phyloP scores from a whole-genome alignment of 2,329 filamentous ascomycete species.

The Sclerotinia spermophila region DNA sequence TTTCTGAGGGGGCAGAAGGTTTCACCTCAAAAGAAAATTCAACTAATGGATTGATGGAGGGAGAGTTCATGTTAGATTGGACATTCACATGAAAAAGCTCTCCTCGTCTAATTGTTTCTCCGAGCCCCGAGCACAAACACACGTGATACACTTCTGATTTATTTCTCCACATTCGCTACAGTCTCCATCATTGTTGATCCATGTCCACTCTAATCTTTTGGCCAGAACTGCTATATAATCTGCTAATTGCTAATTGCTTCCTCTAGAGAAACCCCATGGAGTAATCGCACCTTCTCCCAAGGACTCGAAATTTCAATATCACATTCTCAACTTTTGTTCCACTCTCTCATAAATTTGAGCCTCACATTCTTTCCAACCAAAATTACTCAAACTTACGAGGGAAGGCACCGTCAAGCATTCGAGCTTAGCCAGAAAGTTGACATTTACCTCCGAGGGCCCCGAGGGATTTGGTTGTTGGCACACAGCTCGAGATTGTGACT shows the following conservation, averaged over 20 bases:
- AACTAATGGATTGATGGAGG: background rate
- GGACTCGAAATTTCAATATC: background rate
- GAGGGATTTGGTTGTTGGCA: background rate
- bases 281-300: background rate
- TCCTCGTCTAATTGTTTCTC: background rate
- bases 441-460: conserved; percentile 6
- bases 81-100: conserved; percentile 3
- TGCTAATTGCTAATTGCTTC: background rate
- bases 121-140: background rate
- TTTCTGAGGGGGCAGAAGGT: too few relatives aligned
- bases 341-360: background rate
- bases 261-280: background rate
- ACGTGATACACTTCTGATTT: conserved; percentile 7
- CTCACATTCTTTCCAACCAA: background rate
- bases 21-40: background rate
- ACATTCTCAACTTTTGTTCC: background rate
- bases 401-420: background rate
- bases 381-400: background rate
- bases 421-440: conserved; percentile 1
- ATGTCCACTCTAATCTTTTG: background rate
- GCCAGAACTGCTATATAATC: background rate
- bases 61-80: background rate
- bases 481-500: background rate
- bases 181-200: conserved; percentile 8
- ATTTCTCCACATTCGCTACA: conserved; percentile 4